phyloP scores from a whole-genome alignment of 2,329 filamentous ascomycete species.

The Metarhizium humberi region DNA sequence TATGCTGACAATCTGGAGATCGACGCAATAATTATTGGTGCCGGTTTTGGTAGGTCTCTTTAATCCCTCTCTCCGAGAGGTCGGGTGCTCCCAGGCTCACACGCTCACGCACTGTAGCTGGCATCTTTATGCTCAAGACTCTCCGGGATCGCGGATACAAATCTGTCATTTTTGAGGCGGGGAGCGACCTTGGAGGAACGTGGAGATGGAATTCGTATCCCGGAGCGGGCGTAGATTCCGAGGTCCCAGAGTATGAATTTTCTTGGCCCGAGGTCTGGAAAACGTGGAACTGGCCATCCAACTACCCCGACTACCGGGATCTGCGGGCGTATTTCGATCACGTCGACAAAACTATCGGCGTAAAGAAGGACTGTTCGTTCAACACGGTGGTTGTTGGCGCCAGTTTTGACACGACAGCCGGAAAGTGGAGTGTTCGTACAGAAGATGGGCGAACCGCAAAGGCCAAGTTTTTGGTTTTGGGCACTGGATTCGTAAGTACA shows the following conservation, averaged over 20 bases:
- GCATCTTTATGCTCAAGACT: slow-evolving; percentile 41
- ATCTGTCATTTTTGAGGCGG: slow-evolving; percentile 42
- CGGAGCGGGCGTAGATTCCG: slow-evolving; percentile 43
- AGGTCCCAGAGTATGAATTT: slow-evolving; percentile 44
- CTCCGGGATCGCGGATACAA: slow-evolving; percentile 40
- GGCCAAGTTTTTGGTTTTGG: slow-evolving; percentile 42
- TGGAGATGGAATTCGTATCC: slow-evolving; percentile 51
- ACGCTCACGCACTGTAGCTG: slow-evolving; percentile 19
- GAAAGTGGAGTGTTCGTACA: slow-evolving; percentile 41
- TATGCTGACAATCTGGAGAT: not conserved
- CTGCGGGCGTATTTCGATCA: slow-evolving; percentile 50
- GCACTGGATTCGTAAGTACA: slow-evolving; percentile 38
- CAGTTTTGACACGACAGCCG: slow-evolving; percentile 36
- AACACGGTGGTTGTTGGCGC: slow-evolving; percentile 44
- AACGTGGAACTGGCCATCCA: slow-evolving; percentile 47
- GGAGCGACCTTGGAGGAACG: slow-evolving; percentile 38
- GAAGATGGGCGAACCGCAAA: slow-evolving; percentile 38
- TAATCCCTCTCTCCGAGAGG: not conserved
- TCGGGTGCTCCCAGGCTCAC: not conserved
- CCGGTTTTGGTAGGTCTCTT: slow-evolving; percentile 29
- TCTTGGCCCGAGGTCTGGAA: slow-evolving; percentile 41
- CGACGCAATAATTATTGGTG: slow-evolving; percentile 35
- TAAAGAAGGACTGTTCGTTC: slow-evolving; percentile 49
- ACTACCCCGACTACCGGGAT: slow-evolving; percentile 42
- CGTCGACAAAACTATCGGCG: slow-evolving; percentile 41